Evolutionary conservation across 768 basidiomycete species (phyloP), one percentile per base, ranked within the genome.

Genomic region (Suillus subluteus): DNA sequence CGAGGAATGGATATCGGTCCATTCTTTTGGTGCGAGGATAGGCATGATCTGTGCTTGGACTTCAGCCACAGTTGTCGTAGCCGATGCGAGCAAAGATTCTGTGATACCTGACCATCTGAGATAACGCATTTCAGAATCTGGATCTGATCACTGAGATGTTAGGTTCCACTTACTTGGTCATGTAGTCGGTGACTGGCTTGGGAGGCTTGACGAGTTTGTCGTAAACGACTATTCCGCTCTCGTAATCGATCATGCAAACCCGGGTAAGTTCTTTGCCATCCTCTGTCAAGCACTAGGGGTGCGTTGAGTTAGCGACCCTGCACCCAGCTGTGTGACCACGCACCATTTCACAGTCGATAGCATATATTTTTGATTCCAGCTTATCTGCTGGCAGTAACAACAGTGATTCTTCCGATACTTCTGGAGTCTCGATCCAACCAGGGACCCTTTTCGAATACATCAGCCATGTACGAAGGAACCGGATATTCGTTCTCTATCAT

Each of bases 301-400:
- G 21, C 23, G 41, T 16, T 72, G 35, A 69, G 72, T 52, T 9
- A 44, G 46, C 18, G 0, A 32, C 6, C 4, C 12, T 6, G 1
- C 13, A 59, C 4, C 1, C 35, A 44, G 52, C 16, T 18, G 6
- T 16, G 11, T 1, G 46, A n/a, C 21, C 12, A 73, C 87, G 63
- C 67, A 94, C 96, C 97, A 98, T 98, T 77, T 98, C 97, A 76
- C 97, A 99, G 82, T 99, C 97, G 58, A 99, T 86, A 0, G 94
- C 94, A 64, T 92, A 89, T 32, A 97, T 85, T 66, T 80, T 82
- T 5, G 84, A 82, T 55, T 75, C 75, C n/a, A 71, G 73, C 38
- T 73, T 78, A 23, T 78, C 52, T 61, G 74, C 62, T 64, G 73
- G 74, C 3, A 77, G 72, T 21, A 79, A 69, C n/a, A 79, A 56